Evolutionary conservation across 2,329 filamentous ascomycete genomes (phyloP), one percentile per base, ranked within the genome.

Genomic region (Arthrobotrys entomopaga): DNA sequence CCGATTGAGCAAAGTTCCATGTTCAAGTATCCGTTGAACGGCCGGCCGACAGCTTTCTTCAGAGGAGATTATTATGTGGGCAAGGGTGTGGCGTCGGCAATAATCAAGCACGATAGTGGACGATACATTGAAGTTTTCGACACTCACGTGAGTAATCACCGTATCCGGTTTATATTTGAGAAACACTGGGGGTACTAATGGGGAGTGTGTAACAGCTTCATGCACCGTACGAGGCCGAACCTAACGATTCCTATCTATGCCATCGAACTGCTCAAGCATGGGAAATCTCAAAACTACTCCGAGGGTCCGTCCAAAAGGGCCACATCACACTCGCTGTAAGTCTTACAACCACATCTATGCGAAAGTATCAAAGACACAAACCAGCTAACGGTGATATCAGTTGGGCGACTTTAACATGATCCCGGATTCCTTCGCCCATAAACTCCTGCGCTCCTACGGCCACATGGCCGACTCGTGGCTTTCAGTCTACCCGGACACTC

Each of bases 341-440:
- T 46, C 8, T 13, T 19, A n/a, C 43, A 7, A 29, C 26, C 43
- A 19, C 11, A 19, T 13, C 20, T 3, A 34, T 50, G 43, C 15
- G 19, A 5, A 16, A 20, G 3, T 19, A 15, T 46, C 42, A 19
- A 46, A 16, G 1, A 2, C 1, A 6, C 15, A 49, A 38, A 15
- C 26, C 48, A 49, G 57, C 16, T 6, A 19, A 49, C 13, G 1
- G 11, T 34, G 2, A 46, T 20, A 38, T 5, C 34, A 77, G 4
- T 84, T 97, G 63, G 95, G 95, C 24, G 95, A 98, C 83, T 97
- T 98, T 81, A 98, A 98, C 83, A 96, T 97, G 90, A 84, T 92
- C n/a, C 95, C 95, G 0, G 82, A 90, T 46, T 96, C 92, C 24
- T 87, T 97, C 75, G 90, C 91, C 34, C 92, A 98, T 82, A 87